These are phyloP conservation scores for Heliamphora pulchella DNA, from an alignment of 179 eudicot genomes.

Conservation along the genomic window DNA sequence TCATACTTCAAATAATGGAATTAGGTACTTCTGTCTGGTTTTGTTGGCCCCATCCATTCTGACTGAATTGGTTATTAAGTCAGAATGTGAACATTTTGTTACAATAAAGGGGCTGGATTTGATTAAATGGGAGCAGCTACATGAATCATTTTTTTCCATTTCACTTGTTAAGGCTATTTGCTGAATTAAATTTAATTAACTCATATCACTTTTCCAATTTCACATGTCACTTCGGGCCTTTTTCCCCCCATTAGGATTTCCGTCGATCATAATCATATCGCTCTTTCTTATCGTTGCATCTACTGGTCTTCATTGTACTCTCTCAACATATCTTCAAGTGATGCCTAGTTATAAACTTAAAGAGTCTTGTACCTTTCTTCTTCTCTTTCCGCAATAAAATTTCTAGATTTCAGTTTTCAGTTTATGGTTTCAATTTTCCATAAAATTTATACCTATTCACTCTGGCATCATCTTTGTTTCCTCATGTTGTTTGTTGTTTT, in stretches of 20 bases:
- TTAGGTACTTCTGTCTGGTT: not conserved
- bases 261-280: no score
- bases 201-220: no score
- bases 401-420: not conserved
- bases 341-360: not conserved
- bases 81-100: not conserved
- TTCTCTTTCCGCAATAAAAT: not conserved
- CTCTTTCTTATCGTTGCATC: no score
- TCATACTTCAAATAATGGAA: not conserved
- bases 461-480: not conserved
- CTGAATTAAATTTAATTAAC: no score
- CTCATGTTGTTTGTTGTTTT: constrained; percentile 11
- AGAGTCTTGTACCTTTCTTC: not conserved
- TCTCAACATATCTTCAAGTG: no score
- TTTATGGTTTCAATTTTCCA: not conserved
- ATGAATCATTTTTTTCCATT: no score
- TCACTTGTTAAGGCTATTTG: no score
- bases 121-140: no score
- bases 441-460: not conserved
- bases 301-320: no score
- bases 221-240: no score
- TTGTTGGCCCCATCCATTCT: not conserved
- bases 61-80: not conserved
- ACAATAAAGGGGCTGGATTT: no score
- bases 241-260: no score